Percentiles rank a stretch among this genome's conserved stretches.
These are phyloP conservation scores for Sporisorium exsertum DNA, from an alignment of 1,284 basidiomycete species.

Conservation along the genomic window DNA sequence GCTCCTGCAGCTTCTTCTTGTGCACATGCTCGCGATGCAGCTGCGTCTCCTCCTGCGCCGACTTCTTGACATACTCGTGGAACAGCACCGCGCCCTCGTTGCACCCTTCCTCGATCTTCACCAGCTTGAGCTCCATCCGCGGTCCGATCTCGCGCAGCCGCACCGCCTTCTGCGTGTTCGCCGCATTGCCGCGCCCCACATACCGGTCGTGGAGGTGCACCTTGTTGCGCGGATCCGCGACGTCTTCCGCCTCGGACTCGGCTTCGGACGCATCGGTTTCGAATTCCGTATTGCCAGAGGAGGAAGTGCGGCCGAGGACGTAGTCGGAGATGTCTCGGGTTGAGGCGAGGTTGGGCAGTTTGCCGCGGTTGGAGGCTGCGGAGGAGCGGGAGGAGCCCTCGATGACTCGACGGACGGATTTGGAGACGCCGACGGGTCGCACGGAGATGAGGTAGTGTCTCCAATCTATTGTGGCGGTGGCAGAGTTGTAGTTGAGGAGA, in stretches of 20 bases:
- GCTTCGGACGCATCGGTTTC: constrained; percentile 73
- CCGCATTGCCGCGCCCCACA: constrained; percentile 91
- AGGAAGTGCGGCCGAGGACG: constrained; percentile 79
- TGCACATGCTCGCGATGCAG: constrained; percentile 38
- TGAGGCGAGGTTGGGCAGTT: constrained; percentile 81
- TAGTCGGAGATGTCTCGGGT: constrained; percentile 97
- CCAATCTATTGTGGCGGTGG: constrained; percentile 87
- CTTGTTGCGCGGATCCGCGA: constrained; percentile 73
- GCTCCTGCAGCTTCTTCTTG: constrained; percentile 44
- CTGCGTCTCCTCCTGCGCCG: constrained; percentile 36
- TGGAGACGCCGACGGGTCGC: constrained; percentile 91
- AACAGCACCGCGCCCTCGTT: constrained; percentile 65
- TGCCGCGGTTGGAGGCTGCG: constrained; percentile 3
- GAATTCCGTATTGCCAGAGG: constrained; percentile 74
- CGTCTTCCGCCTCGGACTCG: constrained; percentile 85
- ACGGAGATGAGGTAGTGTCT: constrained; percentile 96
- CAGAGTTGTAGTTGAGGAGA: constrained; percentile 89
- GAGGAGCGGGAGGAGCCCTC: constrained; percentile 73
- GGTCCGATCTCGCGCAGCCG: constrained; percentile 94
- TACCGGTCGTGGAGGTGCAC: constrained; percentile 91
- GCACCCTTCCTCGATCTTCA: constrained; percentile 95
- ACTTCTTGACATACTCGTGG: constrained; percentile 63
- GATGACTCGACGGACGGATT: constrained; percentile 88
- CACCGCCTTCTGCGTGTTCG: constrained; percentile 89
- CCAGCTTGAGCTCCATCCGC: constrained; percentile 88